Percentiles rank a stretch among this genome's conserved stretches.
Conservation (phyloP, 1,284 basidiomycete species). For the Neolentinus lepideus region DNA sequence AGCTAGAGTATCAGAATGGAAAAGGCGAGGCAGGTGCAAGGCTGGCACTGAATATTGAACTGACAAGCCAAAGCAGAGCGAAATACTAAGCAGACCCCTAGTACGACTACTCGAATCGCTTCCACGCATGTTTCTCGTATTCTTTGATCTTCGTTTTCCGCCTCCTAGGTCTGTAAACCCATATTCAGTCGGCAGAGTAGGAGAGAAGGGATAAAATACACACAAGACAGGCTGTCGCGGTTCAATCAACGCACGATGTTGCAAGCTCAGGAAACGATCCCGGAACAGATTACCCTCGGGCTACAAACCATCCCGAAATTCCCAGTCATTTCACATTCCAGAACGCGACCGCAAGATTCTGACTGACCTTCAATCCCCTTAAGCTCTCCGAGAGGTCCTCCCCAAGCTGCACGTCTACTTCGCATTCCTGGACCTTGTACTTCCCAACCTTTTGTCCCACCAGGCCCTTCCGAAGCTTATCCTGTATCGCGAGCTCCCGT, state of each 20-base stretch:
- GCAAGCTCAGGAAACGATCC: conserved; percentile 80
- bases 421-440: conserved; percentile 62
- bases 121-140: conserved; percentile 89
- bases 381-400: conserved; percentile 89
- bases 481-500: conserved; percentile 28
- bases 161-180: conserved; percentile 48
- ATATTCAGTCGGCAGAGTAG: not conserved
- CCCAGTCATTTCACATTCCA: conserved; percentile 2
- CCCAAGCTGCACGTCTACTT: conserved; percentile 83
- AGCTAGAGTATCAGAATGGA: too few relatives aligned
- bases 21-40: too few relatives aligned
- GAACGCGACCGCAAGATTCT: not conserved
- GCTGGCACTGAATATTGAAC: too few relatives aligned
- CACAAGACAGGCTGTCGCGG: conserved; percentile 70
- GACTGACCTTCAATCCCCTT: conserved; percentile 69
- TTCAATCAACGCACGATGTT: conserved; percentile 73
- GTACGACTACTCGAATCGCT: conserved; percentile 66
- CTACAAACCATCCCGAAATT: conserved; percentile 28
- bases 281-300: conserved; percentile 92
- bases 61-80: too few relatives aligned
- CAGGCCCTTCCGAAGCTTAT: conserved; percentile 49
- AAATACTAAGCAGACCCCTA: too few relatives aligned
- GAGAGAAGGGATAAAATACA: too few relatives aligned
- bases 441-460: conserved; percentile 70
- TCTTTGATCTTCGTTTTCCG: conserved; percentile 56